Percentiles rank a stretch among this genome's conserved stretches.
phyloP scores from a whole-genome alignment of 1,139 yeast species.

The Arxiozyma bovina region DNA sequence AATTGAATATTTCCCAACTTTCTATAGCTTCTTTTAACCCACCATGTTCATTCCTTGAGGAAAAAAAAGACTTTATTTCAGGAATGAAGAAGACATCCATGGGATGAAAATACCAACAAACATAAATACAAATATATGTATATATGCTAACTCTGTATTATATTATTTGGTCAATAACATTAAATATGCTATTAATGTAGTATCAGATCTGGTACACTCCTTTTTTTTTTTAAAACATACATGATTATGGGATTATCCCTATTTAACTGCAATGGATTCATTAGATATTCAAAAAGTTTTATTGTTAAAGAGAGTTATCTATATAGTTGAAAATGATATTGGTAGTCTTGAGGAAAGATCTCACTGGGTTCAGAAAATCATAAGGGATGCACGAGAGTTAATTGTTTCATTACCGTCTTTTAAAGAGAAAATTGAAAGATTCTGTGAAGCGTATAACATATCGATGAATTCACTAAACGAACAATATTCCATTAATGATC shows the following conservation, averaged over 20 bases:
- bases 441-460: background rate
- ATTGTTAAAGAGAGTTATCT: slow-evolving; percentile 12
- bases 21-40: no score
- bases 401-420: background rate
- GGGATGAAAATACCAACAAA: no score
- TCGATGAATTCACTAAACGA: background rate
- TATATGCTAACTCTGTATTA: no score
- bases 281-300: slow-evolving; percentile 2
- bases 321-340: slow-evolving; percentile 7
- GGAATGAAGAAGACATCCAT: no score
- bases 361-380: slow-evolving; percentile 4
- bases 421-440: background rate
- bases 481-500: background rate
- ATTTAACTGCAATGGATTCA: background rate
- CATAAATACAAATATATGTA: no score
- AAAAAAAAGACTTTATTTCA: no score
- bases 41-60: no score
- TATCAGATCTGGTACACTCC: background rate
- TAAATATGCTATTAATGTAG: no score
- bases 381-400: background rate
- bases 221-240: background rate
- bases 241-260: background rate
- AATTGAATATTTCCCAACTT: no score
- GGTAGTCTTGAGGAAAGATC: slow-evolving; percentile 8
- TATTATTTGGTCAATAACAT: no score